phyloP scores from a whole-genome alignment of 805 yeast species.

The Lipomyces spencermartinsiae region DNA sequence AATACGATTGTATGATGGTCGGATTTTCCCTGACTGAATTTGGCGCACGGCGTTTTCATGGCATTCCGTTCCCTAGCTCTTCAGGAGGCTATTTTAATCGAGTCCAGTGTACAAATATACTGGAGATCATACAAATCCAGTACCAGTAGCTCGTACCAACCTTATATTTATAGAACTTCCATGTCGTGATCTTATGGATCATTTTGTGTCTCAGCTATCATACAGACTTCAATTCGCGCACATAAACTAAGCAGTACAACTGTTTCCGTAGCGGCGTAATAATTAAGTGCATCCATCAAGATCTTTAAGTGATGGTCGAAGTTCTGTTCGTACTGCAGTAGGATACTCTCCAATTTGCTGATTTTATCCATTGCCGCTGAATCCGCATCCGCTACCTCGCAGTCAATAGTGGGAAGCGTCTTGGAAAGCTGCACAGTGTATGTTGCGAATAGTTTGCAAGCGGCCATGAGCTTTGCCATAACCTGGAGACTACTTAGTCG shows the following conservation, averaged over 20 bases:
- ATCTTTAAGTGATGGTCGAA: constrained; percentile 53
- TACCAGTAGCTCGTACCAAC: background rate
- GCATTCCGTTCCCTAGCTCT: background rate
- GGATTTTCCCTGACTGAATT: background rate
- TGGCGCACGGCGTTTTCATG: background rate
- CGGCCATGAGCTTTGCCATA: constrained; percentile 39
- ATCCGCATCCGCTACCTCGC: constrained; percentile 47
- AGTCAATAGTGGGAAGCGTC: constrained; percentile 55
- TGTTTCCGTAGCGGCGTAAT: constrained; percentile 54
- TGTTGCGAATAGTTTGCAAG: constrained; percentile 54
- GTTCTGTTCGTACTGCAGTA: constrained; percentile 45
- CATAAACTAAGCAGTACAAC: constrained; percentile 51
- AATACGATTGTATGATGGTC: background rate
- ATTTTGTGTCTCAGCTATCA: background rate
- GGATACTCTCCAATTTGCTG: constrained; percentile 42
- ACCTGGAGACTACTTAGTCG: constrained; percentile 8
- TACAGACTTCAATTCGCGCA: constrained; percentile 47
- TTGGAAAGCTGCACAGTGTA: constrained; percentile 60
- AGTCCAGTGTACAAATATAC: background rate
- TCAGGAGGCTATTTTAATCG: background rate
- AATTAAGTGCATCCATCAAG: constrained; percentile 52
- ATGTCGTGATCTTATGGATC: background rate
- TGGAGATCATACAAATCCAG: background rate
- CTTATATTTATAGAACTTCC: background rate
- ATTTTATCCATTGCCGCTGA: constrained; percentile 42